Base-by-base conservation (phyloP, 148 eudicot genomes). In the Fallopia convolvulus region DNA sequence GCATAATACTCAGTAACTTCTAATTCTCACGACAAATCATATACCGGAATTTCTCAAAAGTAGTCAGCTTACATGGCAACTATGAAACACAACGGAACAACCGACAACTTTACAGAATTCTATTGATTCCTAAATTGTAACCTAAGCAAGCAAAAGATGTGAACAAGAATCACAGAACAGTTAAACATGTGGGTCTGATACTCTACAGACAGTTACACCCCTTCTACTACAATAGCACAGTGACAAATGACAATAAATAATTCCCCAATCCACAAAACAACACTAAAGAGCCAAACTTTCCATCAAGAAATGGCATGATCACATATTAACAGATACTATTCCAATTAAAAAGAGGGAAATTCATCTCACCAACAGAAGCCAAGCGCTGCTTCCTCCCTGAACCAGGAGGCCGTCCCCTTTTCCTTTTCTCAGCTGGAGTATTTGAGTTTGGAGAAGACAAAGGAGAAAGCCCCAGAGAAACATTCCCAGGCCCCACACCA, bases 321-420 rank as follows among this genome's bases (percentile, higher is more conserved):
- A 68, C 68, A 61, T 26, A 26, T 3, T 12, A 14, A 68, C 60
- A 23, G 21, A 74, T 5, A 32, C 11, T 30, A 23, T 48, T 5
- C 17, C 72, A 12, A 46, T 21, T 71, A 8, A 74, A 6, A 50
- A 76, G 4, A 36, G 44, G n/a, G 3, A 61, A 68, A 33, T 68
- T 36, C 10, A 68, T 75, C 86, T 83, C 86, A 91, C 97, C 97
- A 84, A 91, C 90, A 78, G 87, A 83, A 8, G 99, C 89, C 78
- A 95, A 81, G 65, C 86, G 85, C 80, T 95, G 99, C 81, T 92
- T 95, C 94, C 94, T 85, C 63, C 99, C 99, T 76, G 89, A 92
- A 55, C 99, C 97, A 75, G 86, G 97, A 0, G 99, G 99, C 74
- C 99, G 80, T 14, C 99, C 99, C 76, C 91, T 79, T 65, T 78